A percentile compares a stretch with the other conserved stretches of the same genome.
Conservation (phyloP, 331 rosid species). For the Rhamnella rubrinervis region DNA sequence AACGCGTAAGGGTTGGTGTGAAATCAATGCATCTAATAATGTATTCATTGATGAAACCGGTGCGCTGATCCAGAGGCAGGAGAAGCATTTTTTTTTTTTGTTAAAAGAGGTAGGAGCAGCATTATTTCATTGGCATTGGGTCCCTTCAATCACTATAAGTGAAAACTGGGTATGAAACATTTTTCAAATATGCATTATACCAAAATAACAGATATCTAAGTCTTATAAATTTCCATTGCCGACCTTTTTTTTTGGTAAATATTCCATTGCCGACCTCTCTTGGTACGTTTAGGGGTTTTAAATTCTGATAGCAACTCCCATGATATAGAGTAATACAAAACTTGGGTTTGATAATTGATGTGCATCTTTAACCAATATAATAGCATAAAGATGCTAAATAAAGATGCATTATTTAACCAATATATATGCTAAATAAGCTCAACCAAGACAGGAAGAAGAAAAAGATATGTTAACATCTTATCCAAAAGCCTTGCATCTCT, state of each 20-base stretch:
- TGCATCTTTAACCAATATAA: slow-evolving; percentile 7
- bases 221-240: too few relatives aligned
- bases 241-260: too few relatives aligned
- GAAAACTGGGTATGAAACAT: not conserved
- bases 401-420: too few relatives aligned
- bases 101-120: slow-evolving; percentile 13
- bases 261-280: not conserved
- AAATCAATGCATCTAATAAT: not conserved
- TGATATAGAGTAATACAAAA: not conserved
- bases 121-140: not conserved
- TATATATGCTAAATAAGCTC: slow-evolving; percentile 5
- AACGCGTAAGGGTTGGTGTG: too few relatives aligned
- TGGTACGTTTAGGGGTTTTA: not conserved
- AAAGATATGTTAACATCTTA: not conserved
- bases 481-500: slow-evolving; percentile 1
- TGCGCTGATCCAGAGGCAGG: slow-evolving; percentile 4
- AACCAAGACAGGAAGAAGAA: slow-evolving; percentile 6
- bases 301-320: not conserved
- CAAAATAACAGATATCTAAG: not conserved
- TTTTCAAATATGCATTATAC: not conserved
- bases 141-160: slow-evolving; percentile 17
- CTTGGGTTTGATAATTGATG: not conserved
- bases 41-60: not conserved
- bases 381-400: too few relatives aligned
- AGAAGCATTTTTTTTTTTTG: too few relatives aligned